Base-by-base conservation (phyloP, 805 yeast genomes). In the Candida insectorum region DNA sequence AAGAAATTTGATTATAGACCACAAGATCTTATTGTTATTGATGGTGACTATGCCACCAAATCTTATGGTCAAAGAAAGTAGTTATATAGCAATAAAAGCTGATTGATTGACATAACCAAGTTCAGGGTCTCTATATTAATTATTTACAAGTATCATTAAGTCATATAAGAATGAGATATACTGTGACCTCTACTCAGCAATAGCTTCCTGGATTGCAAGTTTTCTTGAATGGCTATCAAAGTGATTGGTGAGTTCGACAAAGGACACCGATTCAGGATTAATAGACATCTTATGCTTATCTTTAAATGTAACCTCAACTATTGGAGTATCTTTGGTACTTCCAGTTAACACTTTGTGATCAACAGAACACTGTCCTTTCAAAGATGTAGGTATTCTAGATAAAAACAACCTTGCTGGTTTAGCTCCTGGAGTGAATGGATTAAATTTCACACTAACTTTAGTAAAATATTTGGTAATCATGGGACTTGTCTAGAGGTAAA, bases 381-480 rank as follows among this genome's bases (percentile, higher is more conserved):
- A 66, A 19, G 78, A 65, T 5, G 93, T 87, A 8, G 97, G 97
- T 26, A 89, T 75, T 33, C 85, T 73, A 8, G 93, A 72, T 28
- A 89, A 70, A 48, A 89, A 81, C 6, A 84, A 65, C 48, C 97
- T 77, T 4, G 95, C 88, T 5, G 84, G 68, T 57, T 81, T 84
- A 27, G 88, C 93, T 45, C 83, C 84, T 18, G 69, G 59, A 1
- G 79, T 75, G 43, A 83, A 71, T 1, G 96, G 96, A 56, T 85
- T 78, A 70, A 89, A 86, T 51, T 71, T 78, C 26, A 91, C 85
- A 27, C 69, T 67, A 6, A 87, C 86, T 44, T 78, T 77, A 22
- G 88, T 70, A 64, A 91, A 86, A 62, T 83, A 89, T 60, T 86
- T 87, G 24, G 97, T 91, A 51, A 89, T 84, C 97, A 89, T 89